These are phyloP conservation scores for Porphyrellus cyaneotinctus DNA, from an alignment of 768 basidiomycete species.

Conservation along the genomic window DNA sequence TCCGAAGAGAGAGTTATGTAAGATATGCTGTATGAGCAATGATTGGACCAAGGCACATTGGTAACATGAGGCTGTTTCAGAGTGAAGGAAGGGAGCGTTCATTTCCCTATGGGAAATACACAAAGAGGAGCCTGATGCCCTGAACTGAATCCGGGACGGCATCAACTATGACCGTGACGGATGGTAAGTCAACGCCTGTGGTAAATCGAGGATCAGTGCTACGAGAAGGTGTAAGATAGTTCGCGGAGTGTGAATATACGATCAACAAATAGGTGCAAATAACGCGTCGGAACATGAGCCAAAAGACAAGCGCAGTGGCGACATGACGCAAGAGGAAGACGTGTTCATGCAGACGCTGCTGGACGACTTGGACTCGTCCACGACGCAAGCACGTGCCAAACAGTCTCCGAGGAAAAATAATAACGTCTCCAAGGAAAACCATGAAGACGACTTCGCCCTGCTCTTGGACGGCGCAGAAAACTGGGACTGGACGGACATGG, in stretches of 20 bases:
- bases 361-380: slow-evolving; percentile 47
- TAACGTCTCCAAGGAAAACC: slow-evolving; percentile 9
- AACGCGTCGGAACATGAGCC: slow-evolving; percentile 25
- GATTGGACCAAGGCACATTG: slow-evolving; percentile 7
- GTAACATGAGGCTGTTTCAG: slow-evolving; percentile 21
- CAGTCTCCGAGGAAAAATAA: slow-evolving; percentile 24
- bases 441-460: slow-evolving; percentile 36
- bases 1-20: slow-evolving; percentile 14
- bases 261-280: slow-evolving; percentile 16
- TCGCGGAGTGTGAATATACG: slow-evolving; percentile 6
- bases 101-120: background rate
- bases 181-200: background rate
- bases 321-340: slow-evolving; percentile 49
- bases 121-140: background rate
- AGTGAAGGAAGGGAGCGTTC: background rate
- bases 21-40: slow-evolving; percentile 7
- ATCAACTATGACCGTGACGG: no score
- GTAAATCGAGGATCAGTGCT: no score
- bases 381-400: background rate
- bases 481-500: slow-evolving; percentile 67
- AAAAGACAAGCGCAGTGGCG: background rate
- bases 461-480: slow-evolving; percentile 64
- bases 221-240: no score
- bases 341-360: slow-evolving; percentile 56
- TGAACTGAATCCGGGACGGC: no score